phyloP scores from a whole-genome alignment of 1,139 yeast species.

The Debaryomyces subglobosus region DNA sequence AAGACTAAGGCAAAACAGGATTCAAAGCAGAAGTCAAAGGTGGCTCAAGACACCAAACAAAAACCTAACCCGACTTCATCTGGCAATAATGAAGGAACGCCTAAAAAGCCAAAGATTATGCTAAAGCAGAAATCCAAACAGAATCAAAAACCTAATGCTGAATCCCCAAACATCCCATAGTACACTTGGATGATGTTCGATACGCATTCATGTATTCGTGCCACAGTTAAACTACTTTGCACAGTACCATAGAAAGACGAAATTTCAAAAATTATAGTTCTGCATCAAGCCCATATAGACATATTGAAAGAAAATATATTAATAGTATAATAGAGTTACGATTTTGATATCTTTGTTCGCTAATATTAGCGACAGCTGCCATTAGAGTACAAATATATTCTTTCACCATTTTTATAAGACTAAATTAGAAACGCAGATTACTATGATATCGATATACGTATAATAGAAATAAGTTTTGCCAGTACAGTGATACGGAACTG shows the following conservation, averaged over 20 bases:
- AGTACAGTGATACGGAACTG: not conserved
- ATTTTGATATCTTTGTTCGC: not conserved
- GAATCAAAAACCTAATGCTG: not conserved
- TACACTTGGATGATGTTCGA: not conserved
- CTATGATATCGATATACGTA: not conserved
- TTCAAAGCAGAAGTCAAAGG: not conserved
- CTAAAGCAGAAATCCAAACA: slow-evolving; percentile 1
- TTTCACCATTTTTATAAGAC: not conserved
- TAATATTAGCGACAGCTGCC: not conserved
- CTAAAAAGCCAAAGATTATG: slow-evolving; percentile 1
- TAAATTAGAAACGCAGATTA: not conserved
- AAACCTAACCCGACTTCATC: slow-evolving; percentile 1
- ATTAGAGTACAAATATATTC: not conserved
- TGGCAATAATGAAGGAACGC: not conserved
- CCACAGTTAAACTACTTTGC: not conserved
- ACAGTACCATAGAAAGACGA: not conserved
- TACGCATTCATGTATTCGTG: not conserved
- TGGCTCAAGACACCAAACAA: not conserved
- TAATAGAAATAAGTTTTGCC: not conserved
- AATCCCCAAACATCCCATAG: not conserved
- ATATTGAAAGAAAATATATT: too few relatives aligned
- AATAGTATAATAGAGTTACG: not conserved
- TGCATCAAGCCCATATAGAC: not conserved
- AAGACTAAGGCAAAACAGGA: not conserved
- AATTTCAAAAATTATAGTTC: not conserved